Evolutionary conservation across 441 rosid species (phyloP).

Genomic region (Geranium incanum): DNA sequence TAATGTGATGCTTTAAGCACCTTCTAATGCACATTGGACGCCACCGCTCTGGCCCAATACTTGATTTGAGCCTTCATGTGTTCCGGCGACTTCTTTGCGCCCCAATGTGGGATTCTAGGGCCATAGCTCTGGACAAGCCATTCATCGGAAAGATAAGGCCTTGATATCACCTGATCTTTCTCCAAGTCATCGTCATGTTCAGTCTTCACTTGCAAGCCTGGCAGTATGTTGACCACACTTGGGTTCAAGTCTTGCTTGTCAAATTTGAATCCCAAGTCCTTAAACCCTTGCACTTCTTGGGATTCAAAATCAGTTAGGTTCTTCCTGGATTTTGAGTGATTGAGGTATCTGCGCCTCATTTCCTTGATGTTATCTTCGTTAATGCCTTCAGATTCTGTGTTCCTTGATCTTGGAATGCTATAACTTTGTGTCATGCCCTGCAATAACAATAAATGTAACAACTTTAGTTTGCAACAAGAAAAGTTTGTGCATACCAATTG

Average conservation of each 20-base stretch:
- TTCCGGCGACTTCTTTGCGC: conserved; percentile 32
- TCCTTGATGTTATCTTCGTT: conserved; percentile 24
- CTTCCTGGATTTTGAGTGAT: conserved; percentile 35
- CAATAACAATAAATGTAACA: not conserved
- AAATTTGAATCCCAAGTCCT: conserved; percentile 40
- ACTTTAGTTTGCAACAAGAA: not conserved
- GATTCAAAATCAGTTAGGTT: conserved; percentile 42
- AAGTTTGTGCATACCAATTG: not conserved
- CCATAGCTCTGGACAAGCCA: conserved; percentile 37
- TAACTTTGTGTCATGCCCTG: conserved; percentile 27
- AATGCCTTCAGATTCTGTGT: conserved; percentile 27
- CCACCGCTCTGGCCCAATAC: conserved; percentile 81
- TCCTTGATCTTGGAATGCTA: conserved; percentile 42
- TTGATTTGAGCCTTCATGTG: conserved; percentile 70
- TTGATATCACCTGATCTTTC: conserved; percentile 20
- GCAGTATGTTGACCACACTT: conserved; percentile 23
- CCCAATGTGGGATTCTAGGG: conserved; percentile 46
- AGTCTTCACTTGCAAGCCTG: conserved; percentile 35
- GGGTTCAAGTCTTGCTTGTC: conserved; percentile 32
- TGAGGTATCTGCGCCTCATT: conserved; percentile 24
- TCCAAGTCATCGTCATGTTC: conserved; percentile 10
- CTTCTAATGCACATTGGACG: conserved; percentile 42
- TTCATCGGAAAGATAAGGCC: conserved; percentile 31
- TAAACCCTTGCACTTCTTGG: conserved; percentile 39
- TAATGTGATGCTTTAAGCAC: not conserved